A percentile compares a stretch with the other conserved stretches of the same genome.
These are phyloP conservation scores for Atkinsonella texensis DNA, from an alignment of 2,329 filamentous ascomycete species.

Conservation along the genomic window DNA sequence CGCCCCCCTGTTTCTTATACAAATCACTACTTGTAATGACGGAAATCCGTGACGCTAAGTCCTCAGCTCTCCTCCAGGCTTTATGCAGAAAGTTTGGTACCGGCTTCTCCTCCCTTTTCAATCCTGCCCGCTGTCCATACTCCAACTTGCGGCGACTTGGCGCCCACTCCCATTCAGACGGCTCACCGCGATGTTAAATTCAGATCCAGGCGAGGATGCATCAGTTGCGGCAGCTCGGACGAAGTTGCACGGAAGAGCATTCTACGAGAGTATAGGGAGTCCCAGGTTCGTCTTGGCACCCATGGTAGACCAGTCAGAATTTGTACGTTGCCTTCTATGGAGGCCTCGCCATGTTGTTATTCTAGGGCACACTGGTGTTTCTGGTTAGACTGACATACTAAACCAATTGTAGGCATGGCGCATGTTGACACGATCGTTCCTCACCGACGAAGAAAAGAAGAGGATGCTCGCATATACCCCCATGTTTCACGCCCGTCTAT, in stretches of 20 bases:
- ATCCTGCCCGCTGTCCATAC: not conserved
- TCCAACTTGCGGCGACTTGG: not conserved
- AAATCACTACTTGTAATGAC: not conserved
- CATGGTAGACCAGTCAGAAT: slow-evolving; percentile 98
- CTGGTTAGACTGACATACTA: not conserved
- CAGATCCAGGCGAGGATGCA: slow-evolving; percentile 9
- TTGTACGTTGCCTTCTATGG: slow-evolving; percentile 49
- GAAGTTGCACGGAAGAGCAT: slow-evolving; percentile 74
- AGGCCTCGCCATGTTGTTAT: not conserved
- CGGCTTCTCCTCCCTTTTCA: not conserved
- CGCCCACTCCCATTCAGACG: slow-evolving; percentile 6
- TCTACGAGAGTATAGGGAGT: slow-evolving; percentile 89
- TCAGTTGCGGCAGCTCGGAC: slow-evolving; percentile 23
- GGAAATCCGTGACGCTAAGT: not conserved
- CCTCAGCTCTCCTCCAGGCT: not conserved
- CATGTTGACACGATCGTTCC: slow-evolving; percentile 87
- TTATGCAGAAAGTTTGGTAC: slow-evolving; percentile 2
- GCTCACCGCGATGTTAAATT: slow-evolving; percentile 21
- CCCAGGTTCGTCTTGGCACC: slow-evolving; percentile 86
- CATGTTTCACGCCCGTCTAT: slow-evolving; percentile 92
- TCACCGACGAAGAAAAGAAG: slow-evolving; percentile 51
- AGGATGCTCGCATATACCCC: slow-evolving; percentile 80
- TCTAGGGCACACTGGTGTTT: not conserved
- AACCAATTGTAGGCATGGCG: slow-evolving; percentile 66
- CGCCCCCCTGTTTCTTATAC: not conserved